Conservation (phyloP, 768 basidiomycete genomes). For the Baorangia bicolor region DNA sequence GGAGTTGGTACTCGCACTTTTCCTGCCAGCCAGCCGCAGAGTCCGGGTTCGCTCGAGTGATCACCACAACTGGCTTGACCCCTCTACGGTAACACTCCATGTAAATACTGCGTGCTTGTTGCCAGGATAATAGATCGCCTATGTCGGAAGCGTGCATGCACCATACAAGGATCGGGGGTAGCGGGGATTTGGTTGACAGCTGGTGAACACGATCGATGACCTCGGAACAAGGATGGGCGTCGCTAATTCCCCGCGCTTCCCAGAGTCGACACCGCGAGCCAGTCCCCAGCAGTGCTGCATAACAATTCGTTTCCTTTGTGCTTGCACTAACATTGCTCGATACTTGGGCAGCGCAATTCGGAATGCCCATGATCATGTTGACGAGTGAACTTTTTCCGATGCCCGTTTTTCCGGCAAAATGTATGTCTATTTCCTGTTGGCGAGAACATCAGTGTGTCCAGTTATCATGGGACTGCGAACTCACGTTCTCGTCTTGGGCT, state of each 20-base stretch:
- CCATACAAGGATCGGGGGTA: not conserved
- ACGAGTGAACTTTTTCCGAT: not conserved
- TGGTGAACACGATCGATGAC: not conserved
- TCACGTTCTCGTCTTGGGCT: not conserved
- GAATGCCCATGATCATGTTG: not conserved
- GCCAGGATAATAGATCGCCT: not conserved
- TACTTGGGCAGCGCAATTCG: not conserved
- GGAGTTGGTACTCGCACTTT: not conserved
- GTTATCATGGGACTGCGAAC: not conserved
- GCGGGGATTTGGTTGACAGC: not conserved
- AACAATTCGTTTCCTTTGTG: not conserved
- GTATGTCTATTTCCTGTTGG: not conserved
- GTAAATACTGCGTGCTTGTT: not conserved
- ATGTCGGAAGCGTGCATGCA: not conserved
- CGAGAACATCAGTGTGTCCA: not conserved
- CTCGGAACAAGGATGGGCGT: not conserved
- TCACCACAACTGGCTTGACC: not conserved
- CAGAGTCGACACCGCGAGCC: not conserved
- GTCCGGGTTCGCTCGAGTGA: not conserved
- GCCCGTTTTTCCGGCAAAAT: not conserved
- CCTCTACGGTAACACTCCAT: not conserved
- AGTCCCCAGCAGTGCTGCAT: not conserved
- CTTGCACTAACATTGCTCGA: not conserved
- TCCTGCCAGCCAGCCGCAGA: not conserved
- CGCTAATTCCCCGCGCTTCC: not conserved